Percentiles rank a stretch among this genome's conserved stretches.
Conservation (phyloP, 768 basidiomycete species). For the Lactifluus hygrophoroides region DNA sequence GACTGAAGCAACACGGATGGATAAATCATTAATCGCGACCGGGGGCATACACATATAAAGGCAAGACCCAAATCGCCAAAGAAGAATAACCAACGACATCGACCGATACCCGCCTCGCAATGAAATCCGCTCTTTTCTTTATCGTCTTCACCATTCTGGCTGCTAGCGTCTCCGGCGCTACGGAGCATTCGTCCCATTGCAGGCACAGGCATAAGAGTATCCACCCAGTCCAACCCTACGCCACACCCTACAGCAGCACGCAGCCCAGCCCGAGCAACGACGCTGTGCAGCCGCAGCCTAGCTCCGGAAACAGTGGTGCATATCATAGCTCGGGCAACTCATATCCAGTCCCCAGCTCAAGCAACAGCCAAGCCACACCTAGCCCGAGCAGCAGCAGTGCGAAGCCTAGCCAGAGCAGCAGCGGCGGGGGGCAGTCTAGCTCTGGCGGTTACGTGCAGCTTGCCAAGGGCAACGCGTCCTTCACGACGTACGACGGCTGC, state of each 20-base stretch:
- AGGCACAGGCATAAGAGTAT: slow-evolving; percentile 22
- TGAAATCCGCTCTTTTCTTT: not conserved
- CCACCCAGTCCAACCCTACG: no score
- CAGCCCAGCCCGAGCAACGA: no score
- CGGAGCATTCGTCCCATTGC: not conserved
- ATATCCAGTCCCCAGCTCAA: slow-evolving; percentile 1
- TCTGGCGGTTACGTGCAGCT: slow-evolving; percentile 45
- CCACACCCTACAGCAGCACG: no score
- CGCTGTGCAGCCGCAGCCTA: no score
- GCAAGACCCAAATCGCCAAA: not conserved
- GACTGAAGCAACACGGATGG: no score
- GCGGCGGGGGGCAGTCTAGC: no score
- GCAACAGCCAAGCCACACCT: no score
- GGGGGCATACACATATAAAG: slow-evolving; percentile 5
- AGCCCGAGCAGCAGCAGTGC: no score
- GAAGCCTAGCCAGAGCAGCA: no score
- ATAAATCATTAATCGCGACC: not conserved
- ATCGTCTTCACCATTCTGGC: not conserved
- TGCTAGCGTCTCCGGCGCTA: not conserved
- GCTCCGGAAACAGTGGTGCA: no score
- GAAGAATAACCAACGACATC: not conserved
- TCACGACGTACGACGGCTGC: slow-evolving; percentile 50
- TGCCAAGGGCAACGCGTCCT: slow-evolving; percentile 44
- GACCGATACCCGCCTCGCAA: not conserved
- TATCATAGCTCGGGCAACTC: no score